phyloP scores from a whole-genome alignment of 176 grass and related monocot genomes.

The Thinopyrum elongatum region DNA sequence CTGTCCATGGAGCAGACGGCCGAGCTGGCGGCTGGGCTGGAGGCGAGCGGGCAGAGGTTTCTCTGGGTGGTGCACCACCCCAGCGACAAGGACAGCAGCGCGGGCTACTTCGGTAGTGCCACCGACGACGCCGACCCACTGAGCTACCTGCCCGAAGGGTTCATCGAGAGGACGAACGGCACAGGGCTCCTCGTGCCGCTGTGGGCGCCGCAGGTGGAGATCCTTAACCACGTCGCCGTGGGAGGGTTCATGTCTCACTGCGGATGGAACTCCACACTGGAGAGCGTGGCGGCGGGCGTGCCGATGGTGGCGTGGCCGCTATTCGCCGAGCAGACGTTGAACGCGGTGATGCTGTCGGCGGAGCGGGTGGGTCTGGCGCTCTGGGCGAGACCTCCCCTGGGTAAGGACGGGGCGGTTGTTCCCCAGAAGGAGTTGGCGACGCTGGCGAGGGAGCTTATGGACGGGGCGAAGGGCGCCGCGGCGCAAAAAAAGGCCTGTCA shows the following conservation, averaged over 20 bases:
- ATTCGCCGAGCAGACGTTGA: conserved; percentile 63
- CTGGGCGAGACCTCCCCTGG: not conserved
- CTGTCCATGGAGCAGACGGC: no score
- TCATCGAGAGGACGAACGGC: conserved; percentile 24
- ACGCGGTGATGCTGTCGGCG: conserved; percentile 36
- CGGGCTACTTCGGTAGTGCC: no score
- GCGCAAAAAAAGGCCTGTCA: no score
- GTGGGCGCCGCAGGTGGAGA: conserved; percentile 54
- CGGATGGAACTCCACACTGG: conserved; percentile 67
- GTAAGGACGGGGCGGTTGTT: conserved; percentile 2
- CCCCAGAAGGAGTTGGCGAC: conserved; percentile 30
- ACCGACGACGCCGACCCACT: not conserved
- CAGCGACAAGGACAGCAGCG: no score
- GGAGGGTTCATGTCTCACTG: conserved; percentile 53
- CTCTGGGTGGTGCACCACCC: no score
- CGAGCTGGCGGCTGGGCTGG: no score
- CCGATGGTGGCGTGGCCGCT: conserved; percentile 53
- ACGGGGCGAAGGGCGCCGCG: conserved; percentile 27
- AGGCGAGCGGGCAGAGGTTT: no score
- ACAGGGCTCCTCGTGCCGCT: conserved; percentile 25
- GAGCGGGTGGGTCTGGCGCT: conserved; percentile 27
- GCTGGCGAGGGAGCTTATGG: conserved; percentile 45
- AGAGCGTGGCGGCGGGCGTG: conserved; percentile 43
- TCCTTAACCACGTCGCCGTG: conserved; percentile 34
- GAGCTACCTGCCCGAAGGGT: conserved; percentile 32